These are phyloP conservation scores for Diplodia scrobiculata DNA, from an alignment of 2,329 filamentous ascomycete genomes.

Conservation along the genomic window DNA sequence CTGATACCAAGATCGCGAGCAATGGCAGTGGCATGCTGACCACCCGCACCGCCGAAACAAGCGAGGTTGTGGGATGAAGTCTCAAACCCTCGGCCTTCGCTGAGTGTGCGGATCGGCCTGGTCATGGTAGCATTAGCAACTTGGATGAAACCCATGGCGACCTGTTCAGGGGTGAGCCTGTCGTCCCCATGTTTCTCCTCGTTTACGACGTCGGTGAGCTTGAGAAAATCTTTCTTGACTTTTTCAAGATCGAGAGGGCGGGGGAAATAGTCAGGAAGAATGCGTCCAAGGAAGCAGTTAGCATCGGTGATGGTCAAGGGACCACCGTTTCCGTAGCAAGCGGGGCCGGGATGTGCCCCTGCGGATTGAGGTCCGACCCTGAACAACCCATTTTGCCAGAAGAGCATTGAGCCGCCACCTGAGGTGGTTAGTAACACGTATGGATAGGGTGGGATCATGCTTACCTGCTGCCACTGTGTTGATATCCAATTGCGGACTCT, in stretches of 20 bases:
- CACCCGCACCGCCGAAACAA: conserved; percentile 43
- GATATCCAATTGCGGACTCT: conserved; percentile 89
- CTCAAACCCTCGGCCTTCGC: conserved; percentile 37
- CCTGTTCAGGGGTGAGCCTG: conserved; percentile 38
- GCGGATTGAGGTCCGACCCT: conserved; percentile 89
- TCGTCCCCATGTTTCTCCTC: conserved; percentile 49
- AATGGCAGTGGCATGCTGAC: conserved; percentile 48
- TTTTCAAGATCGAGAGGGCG: conserved; percentile 54
- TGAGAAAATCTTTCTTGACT: conserved; percentile 48
- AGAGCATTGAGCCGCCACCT: conserved; percentile 80
- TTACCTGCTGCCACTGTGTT: conserved; percentile 62
- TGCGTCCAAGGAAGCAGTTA: conserved; percentile 70
- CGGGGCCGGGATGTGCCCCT: conserved; percentile 83
- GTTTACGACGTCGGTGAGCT: conserved; percentile 50
- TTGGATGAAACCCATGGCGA: conserved; percentile 36
- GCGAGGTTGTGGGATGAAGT: conserved; percentile 36
- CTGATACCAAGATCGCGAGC: conserved; percentile 50
- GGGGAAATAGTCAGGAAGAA: conserved; percentile 40
- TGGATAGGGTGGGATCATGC: not conserved
- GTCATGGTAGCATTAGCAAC: conserved; percentile 42
- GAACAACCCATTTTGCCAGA: conserved; percentile 87
- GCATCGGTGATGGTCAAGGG: conserved; percentile 92
- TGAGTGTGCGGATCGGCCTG: conserved; percentile 38
- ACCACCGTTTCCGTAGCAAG: conserved; percentile 86
- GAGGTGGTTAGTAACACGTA: conserved; percentile 42